Conservation (phyloP, 2,329 filamentous ascomycete genomes). For the Dothideomycetidae sp. region DNA sequence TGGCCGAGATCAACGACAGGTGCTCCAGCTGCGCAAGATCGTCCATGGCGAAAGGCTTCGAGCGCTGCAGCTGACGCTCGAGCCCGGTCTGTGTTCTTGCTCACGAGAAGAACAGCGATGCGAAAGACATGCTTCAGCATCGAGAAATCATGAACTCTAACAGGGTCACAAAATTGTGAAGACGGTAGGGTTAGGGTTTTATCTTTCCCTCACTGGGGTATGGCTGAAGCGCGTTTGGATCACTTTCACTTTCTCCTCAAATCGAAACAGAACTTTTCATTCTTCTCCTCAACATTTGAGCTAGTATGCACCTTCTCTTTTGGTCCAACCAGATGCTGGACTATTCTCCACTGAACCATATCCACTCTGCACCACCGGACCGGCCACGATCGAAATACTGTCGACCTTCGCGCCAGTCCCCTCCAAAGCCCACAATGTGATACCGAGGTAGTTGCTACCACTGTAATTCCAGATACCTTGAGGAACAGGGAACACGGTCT, state of each 20-base stretch:
- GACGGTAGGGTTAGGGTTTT: no score
- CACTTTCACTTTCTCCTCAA: no score
- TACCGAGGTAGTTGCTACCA: conserved; percentile 53
- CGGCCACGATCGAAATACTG: conserved; percentile 21
- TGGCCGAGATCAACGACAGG: conserved; percentile 84
- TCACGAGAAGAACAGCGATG: no score
- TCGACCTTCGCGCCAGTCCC: conserved; percentile 42
- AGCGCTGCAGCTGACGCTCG: no score
- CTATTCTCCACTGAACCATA: conserved; percentile 20
- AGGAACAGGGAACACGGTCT: conserved; percentile 56
- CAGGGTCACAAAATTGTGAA: no score
- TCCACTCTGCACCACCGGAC: conserved; percentile 20
- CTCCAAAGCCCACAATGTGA: conserved; percentile 56
- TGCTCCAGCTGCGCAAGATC: conserved; percentile 85
- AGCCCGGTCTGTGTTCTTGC: no score
- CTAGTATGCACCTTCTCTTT: conserved; percentile 22
- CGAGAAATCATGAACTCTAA: no score
- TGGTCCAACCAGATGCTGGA: conserved; percentile 19
- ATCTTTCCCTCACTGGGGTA: no score
- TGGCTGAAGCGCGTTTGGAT: no score
- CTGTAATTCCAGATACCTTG: conserved; percentile 58
- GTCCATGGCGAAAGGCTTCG: no score
- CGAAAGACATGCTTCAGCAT: no score
- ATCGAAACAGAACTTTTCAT: no score
- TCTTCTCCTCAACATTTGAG: not conserved